Base-by-base conservation (phyloP, 441 rosid species). In the Populus tomentosa region DNA sequence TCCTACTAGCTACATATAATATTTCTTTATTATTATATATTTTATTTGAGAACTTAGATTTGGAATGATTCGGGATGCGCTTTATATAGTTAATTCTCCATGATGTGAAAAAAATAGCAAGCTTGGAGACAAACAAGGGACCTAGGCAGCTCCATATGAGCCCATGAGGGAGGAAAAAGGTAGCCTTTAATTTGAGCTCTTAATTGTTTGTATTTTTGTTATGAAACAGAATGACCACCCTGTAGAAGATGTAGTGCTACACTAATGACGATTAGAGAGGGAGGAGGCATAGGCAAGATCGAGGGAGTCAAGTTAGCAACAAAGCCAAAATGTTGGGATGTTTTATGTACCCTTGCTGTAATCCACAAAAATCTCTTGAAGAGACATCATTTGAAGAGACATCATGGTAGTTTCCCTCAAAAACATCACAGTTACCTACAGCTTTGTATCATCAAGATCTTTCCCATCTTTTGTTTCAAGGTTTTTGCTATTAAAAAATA, bases 11-110 rank as follows among this genome's bases (percentile, higher is more conserved):
- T 75, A 46, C 16, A 32, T 6, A 70, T 64, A 16, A 18, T 2
- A 53, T 72, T 10, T 35, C 32, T n/a, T 5, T 36, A 1, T 23
- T 16, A 3, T 28, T 67, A 24, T 73, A 13, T 6, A 4, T 42
- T 75, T 65, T 70, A 6, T 70, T 65, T n/a, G 30, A 74, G 5
- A 6, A 11, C n/a, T 11, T n/a, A 67, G 64, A 24, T 71, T 67
- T 70, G 68, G 72, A 33, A 70, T 75, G 62, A 75, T 30, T 53
- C 7, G 36, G 72, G 70, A 61, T 35, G 64, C 32, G 26, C 53
- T 67, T 30, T 40, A 16, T 61, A n/a, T 5, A 74, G 1, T 46
- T 70, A 69, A 36, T 36, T 42, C 8, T 20, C 28, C 21, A 24
- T 70, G 73, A 42, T 38, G 61, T 70, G 13, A 23, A 8, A 8